Evolutionary conservation across 73 alveolate species (phyloP).

Genomic region (Paramecium sonneborni): DNA sequence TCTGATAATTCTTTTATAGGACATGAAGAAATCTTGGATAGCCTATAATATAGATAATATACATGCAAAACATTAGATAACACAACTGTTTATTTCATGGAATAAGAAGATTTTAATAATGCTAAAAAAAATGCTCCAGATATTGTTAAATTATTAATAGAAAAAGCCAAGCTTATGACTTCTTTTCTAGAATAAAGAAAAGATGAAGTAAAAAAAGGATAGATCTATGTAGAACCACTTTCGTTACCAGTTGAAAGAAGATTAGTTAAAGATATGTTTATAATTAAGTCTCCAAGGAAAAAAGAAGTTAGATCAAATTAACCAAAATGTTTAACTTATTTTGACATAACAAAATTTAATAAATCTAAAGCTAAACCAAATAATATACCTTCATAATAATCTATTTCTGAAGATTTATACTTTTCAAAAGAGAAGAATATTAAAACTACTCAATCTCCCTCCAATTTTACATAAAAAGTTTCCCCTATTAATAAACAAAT

Average conservation of each 20-base stretch:
- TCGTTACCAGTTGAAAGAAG: slow-evolving; percentile 31
- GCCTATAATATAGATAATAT: background rate
- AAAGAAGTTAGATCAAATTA: slow-evolving; percentile 11
- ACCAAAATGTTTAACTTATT: background rate
- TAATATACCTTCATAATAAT: background rate
- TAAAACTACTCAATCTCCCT: background rate
- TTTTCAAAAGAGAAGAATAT: background rate
- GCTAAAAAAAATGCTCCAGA: slow-evolving; percentile 9
- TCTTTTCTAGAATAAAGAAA: background rate
- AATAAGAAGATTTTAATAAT: slow-evolving; percentile 26
- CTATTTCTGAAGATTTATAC: background rate
- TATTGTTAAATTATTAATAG: slow-evolving; percentile 6
- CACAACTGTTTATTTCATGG: slow-evolving; percentile 5
- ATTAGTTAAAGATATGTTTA: slow-evolving; percentile 18
- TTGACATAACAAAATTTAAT: slow-evolving; percentile 27
- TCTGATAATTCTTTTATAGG: slow-evolving; percentile 23
- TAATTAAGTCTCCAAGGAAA: background rate
- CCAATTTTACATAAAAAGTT: background rate
- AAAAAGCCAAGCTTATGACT: background rate
- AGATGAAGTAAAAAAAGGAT: background rate
- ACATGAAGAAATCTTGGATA: slow-evolving; percentile 5
- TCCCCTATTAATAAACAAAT: background rate
- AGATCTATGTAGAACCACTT: background rate
- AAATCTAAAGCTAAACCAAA: background rate
- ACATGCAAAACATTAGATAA: background rate